These are phyloP conservation scores for Ilex paraguariensis DNA, from an alignment of 305 asterid species.

Conservation along the genomic window DNA sequence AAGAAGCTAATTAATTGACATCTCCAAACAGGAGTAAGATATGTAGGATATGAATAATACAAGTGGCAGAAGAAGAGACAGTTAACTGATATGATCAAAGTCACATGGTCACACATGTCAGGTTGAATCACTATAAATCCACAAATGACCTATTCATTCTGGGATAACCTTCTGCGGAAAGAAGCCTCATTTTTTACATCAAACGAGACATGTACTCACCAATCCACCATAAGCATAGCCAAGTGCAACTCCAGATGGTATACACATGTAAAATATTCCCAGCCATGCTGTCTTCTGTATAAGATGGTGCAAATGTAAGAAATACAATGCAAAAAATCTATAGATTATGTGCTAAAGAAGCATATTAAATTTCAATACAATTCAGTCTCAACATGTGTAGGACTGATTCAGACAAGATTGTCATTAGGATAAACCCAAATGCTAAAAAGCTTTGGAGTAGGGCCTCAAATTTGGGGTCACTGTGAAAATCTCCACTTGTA, in stretches of 20 bases:
- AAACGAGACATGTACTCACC: constrained; percentile 39
- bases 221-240: constrained; percentile 96
- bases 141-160: neutral
- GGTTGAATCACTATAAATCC: neutral
- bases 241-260: constrained; percentile 87
- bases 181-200: neutral
- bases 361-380: neutral
- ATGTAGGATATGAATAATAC: neutral
- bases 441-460: neutral
- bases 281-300: constrained; percentile 85
- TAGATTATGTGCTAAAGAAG: neutral
- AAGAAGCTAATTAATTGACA: neutral
- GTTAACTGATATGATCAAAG: neutral
- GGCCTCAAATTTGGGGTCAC: too few species aligned
- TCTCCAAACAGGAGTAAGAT: neutral
- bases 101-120: neutral
- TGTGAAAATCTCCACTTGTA: too few species aligned
- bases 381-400: neutral
- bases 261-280: constrained; percentile 93
- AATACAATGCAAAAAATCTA: constrained; percentile 5
- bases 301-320: constrained; percentile 12
- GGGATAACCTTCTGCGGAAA: neutral
- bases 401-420: neutral
- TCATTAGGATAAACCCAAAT: neutral
- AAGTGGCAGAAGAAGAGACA: neutral